Conservation (phyloP, 345 rosid genomes). For the Zanthoxylum bungeanum region DNA sequence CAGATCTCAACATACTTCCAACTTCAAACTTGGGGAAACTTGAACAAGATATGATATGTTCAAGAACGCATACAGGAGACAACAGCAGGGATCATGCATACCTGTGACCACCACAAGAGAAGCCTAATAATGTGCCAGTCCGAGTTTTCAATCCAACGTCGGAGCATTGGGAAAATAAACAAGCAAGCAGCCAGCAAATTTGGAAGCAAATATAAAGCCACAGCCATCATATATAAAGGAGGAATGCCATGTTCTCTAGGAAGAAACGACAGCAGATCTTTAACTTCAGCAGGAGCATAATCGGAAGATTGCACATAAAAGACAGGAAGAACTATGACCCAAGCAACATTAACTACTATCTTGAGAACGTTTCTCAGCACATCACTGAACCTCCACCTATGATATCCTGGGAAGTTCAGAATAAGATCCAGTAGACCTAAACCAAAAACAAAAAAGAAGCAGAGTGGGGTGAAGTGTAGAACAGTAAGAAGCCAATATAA, state of each 20-base stretch:
- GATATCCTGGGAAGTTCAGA: conserved; percentile 93
- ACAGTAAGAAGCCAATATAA: conserved; percentile 2
- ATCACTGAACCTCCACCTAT: conserved; percentile 83
- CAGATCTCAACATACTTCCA: neutral
- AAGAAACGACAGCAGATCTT: conserved; percentile 50
- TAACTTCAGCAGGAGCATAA: conserved; percentile 38
- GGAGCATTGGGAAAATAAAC: conserved; percentile 93
- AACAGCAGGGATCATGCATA: conserved; percentile 20
- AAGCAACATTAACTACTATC: conserved; percentile 66
- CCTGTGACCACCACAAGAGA: conserved; percentile 99
- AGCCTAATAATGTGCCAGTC: conserved; percentile 87
- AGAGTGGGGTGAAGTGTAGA: neutral
- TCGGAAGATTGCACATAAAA: conserved; percentile 61
- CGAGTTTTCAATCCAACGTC: conserved; percentile 97
- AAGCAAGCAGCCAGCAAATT: conserved; percentile 72
- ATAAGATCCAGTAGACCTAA: conserved; percentile 82
- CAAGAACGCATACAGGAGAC: neutral
- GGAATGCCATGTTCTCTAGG: conserved; percentile 64
- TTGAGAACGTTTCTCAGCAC: conserved; percentile 72
- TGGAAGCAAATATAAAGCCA: conserved; percentile 71
- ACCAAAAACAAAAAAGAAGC: conserved; percentile 10
- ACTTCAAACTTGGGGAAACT: neutral
- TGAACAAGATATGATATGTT: neutral
- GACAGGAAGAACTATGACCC: conserved; percentile 75
- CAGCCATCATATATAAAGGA: conserved; percentile 75